Percentiles rank a stretch among this genome's conserved stretches.
Evolutionary conservation across 2,329 filamentous ascomycete species (phyloP).

Genomic region (Penicillium sp.): DNA sequence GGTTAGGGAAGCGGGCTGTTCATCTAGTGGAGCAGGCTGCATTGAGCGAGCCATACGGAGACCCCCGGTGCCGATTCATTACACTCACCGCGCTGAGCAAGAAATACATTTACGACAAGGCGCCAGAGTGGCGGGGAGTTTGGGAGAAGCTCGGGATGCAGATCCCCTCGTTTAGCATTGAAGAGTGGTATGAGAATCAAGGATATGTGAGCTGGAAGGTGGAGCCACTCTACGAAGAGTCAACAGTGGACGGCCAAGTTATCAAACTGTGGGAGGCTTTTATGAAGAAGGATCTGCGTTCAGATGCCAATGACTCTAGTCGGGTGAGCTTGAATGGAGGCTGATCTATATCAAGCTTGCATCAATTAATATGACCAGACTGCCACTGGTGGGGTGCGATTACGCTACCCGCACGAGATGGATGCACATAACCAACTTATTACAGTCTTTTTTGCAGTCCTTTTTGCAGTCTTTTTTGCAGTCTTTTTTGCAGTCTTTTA

Average conservation of each 20-base stretch:
- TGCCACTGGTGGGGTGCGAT: too few species aligned
- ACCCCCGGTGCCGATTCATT: slow-evolving; percentile 20
- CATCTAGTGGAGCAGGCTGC: slow-evolving; percentile 19
- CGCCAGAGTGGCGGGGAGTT: slow-evolving; percentile 10
- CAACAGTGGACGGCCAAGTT: slow-evolving; percentile 8
- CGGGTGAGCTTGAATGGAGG: too few species aligned
- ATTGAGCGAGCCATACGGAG: slow-evolving; percentile 16
- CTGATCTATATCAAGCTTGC: too few species aligned
- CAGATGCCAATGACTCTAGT: too few species aligned
- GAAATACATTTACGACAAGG: slow-evolving; percentile 23
- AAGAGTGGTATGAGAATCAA: slow-evolving; percentile 29
- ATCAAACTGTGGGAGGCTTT: slow-evolving; percentile 22
- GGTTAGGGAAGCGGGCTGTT: slow-evolving; percentile 23
- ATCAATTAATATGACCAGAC: too few species aligned
- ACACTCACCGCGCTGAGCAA: slow-evolving; percentile 25
- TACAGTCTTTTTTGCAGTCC: too few species aligned
- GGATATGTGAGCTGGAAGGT: slow-evolving; percentile 32
- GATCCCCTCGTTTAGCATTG: slow-evolving; percentile 15
- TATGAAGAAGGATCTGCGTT: slow-evolving; percentile 24
- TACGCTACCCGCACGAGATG: too few species aligned
- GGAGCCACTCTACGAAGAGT: slow-evolving; percentile 19
- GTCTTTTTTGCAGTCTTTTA: too few species aligned
- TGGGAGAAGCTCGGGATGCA: slow-evolving; percentile 12
- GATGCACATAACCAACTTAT: too few species aligned
- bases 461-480: too few species aligned